These are phyloP conservation scores for Neolentinus lepideus DNA, from an alignment of 1,284 basidiomycete genomes.

Conservation along the genomic window DNA sequence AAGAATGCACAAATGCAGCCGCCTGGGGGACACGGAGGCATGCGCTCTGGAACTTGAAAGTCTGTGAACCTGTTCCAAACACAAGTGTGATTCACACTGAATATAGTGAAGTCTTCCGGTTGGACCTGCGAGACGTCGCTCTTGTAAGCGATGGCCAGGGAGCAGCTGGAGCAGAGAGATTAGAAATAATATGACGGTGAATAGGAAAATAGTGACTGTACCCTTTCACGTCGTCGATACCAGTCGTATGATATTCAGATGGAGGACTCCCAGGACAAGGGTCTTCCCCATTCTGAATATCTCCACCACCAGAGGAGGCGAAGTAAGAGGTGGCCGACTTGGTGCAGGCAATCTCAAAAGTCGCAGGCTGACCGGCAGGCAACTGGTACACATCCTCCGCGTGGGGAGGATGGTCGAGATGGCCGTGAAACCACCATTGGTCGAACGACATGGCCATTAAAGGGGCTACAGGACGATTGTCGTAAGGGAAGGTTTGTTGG, in stretches of 20 bases:
- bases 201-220: constrained; percentile 22
- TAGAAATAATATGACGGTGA: neutral
- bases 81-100: constrained; percentile 67
- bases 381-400: constrained; percentile 48
- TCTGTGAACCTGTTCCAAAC: constrained; percentile 62
- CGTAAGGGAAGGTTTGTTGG: constrained; percentile 38
- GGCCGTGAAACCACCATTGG: constrained; percentile 70
- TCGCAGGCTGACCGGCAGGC: constrained; percentile 42
- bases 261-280: constrained; percentile 40
- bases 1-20: constrained; percentile 68
- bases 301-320: constrained; percentile 40
- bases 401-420: constrained; percentile 49
- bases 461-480: constrained; percentile 50
- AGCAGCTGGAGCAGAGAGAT: constrained; percentile 12
- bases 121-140: constrained; percentile 42
- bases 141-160: constrained; percentile 67
- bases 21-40: constrained; percentile 60
- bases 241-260: constrained; percentile 45
- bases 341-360: constrained; percentile 47
- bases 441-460: constrained; percentile 25
- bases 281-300: constrained; percentile 37
- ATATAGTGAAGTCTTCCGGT: constrained; percentile 65
- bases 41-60: constrained; percentile 53
- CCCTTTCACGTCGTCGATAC: constrained; percentile 47
- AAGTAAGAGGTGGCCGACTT: constrained; percentile 50